phyloP scores from a whole-genome alignment of 139 green algal genomes.

The Chlamydomonas schloesseri region DNA sequence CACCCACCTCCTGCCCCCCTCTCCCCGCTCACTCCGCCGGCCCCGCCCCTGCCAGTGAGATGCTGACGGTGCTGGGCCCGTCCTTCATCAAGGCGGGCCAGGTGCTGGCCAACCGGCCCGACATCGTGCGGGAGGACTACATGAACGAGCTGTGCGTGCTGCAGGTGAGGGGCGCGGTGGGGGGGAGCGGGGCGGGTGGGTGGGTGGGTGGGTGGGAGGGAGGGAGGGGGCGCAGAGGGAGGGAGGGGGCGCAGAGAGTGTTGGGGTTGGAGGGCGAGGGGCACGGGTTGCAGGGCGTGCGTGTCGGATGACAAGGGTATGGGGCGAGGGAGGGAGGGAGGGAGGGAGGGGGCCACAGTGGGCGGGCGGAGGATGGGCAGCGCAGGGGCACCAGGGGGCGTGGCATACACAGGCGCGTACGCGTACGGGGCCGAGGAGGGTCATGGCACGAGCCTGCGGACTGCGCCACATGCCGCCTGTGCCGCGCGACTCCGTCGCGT shows the following conservation, averaged over 20 bases:
- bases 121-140: conserved; percentile 98
- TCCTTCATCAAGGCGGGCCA: conserved; percentile 99
- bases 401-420: too few species aligned
- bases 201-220: background rate
- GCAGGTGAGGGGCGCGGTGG: conserved; percentile 51
- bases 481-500: too few species aligned
- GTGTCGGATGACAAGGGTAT: too few species aligned
- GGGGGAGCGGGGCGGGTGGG: background rate
- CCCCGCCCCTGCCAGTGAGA: conserved; percentile 62
- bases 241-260: too few species aligned
- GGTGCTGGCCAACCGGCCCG: conserved; percentile 97
- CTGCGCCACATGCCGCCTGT: too few species aligned
- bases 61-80: conserved; percentile 91
- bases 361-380: too few species aligned
- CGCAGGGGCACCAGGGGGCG: too few species aligned
- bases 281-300: background rate
- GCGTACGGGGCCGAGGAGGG: too few species aligned
- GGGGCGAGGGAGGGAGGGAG: too few species aligned
- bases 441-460: too few species aligned
- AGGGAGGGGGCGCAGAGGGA: too few species aligned
- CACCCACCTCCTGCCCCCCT: background rate
- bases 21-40: background rate
- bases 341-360: too few species aligned
- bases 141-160: conserved; percentile 98
- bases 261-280: background rate